These are phyloP conservation scores for Papiliotrema laurentii DNA, from an alignment of 1,284 basidiomycete genomes.

Conservation along the genomic window DNA sequence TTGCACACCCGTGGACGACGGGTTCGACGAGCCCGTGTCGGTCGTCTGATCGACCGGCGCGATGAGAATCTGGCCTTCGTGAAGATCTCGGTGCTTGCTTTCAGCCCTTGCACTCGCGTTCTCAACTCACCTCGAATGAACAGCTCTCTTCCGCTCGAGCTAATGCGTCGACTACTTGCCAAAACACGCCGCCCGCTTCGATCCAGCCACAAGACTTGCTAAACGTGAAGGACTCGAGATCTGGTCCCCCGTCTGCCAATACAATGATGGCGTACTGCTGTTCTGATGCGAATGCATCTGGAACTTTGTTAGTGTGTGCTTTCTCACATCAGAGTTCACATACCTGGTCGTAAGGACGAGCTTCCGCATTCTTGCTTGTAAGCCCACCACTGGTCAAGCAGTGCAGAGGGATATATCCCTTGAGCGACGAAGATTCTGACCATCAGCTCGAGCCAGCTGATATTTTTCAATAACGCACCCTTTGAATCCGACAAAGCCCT, in stretches of 20 bases:
- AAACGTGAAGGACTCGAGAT: slow-evolving; percentile 79
- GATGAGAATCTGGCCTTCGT: slow-evolving; percentile 96
- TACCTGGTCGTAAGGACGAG: slow-evolving; percentile 82
- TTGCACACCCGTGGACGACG: slow-evolving; percentile 57
- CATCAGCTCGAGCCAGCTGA: slow-evolving; percentile 10
- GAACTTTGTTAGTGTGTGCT: not conserved
- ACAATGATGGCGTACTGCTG: slow-evolving; percentile 86
- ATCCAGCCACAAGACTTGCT: slow-evolving; percentile 61
- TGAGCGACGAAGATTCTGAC: slow-evolving; percentile 69
- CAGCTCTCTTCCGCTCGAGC: slow-evolving; percentile 71
- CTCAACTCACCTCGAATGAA: slow-evolving; percentile 70
- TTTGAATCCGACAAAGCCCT: slow-evolving; percentile 2
- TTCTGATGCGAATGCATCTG: slow-evolving; percentile 65
- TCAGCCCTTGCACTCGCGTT: not conserved
- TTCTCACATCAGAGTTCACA: slow-evolving; percentile 18
- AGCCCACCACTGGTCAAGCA: slow-evolving; percentile 82
- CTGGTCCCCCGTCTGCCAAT: slow-evolving; percentile 79
- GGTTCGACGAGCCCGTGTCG: slow-evolving; percentile 21
- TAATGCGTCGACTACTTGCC: slow-evolving; percentile 77
- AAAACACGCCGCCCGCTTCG: slow-evolving; percentile 82
- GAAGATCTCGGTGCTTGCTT: slow-evolving; percentile 88
- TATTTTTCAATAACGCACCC: not conserved
- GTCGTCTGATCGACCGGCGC: slow-evolving; percentile 48
- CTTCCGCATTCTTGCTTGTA: slow-evolving; percentile 68
- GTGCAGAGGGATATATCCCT: slow-evolving; percentile 71